Conservation (phyloP, 2,329 filamentous ascomycete genomes). For the Alternaria hordeiaustralica region DNA sequence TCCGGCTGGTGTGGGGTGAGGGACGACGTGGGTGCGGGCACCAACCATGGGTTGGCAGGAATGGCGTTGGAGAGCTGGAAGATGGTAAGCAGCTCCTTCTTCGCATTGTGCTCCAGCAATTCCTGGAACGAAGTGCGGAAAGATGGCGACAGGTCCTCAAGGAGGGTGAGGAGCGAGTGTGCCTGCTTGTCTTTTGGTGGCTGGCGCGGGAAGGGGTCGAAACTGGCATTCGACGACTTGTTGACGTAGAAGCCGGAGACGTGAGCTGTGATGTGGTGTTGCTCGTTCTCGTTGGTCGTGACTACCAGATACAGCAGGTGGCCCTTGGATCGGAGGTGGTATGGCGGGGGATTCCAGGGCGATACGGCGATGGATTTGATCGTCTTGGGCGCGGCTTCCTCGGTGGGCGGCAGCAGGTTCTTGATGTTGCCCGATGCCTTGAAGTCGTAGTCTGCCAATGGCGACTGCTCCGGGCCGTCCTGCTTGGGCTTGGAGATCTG, state of each 20-base stretch:
- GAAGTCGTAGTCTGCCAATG: constrained; percentile 77
- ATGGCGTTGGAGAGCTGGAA: constrained; percentile 97
- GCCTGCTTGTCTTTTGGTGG: constrained; percentile 78
- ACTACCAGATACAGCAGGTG: constrained; percentile 90
- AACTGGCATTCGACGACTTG: constrained; percentile 93
- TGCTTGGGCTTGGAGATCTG: constrained; percentile 36
- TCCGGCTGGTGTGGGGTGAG: constrained; percentile 78
- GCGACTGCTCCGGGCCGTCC: constrained; percentile 43
- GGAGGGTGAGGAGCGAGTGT: constrained; percentile 84
- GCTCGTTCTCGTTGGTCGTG: constrained; percentile 92
- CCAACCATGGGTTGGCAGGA: constrained; percentile 89
- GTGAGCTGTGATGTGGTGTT: constrained; percentile 90
- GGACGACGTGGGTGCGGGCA: constrained; percentile 70
- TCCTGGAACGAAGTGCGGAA: constrained; percentile 78
- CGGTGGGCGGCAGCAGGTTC: constrained; percentile 70
- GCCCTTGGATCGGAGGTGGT: constrained; percentile 86
- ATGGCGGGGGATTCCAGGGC: constrained; percentile 94
- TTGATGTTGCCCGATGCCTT: constrained; percentile 70
- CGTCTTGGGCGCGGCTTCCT: constrained; percentile 80
- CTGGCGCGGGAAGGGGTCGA: constrained; percentile 83
- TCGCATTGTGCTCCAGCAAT: constrained; percentile 83
- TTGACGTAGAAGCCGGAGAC: constrained; percentile 97
- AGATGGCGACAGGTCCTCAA: constrained; percentile 80
- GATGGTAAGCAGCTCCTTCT: constrained; percentile 85
- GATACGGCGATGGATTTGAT: constrained; percentile 89